Base-by-base conservation (phyloP, 2,329 filamentous ascomycete genomes). In the Dothistroma septosporum region DNA sequence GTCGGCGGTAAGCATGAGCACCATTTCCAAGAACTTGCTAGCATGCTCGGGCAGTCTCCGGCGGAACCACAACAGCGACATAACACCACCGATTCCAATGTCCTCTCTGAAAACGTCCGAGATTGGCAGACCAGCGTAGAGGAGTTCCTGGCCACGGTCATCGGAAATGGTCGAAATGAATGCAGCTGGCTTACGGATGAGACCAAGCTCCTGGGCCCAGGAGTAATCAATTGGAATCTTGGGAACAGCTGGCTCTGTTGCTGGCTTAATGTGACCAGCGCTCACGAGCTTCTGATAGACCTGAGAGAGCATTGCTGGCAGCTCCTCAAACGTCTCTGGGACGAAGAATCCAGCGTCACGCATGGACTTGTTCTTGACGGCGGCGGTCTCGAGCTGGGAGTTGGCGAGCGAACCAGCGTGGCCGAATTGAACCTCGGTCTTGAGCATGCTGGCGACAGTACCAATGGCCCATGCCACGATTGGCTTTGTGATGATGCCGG, bases 141-240 rank as follows among this genome's bases (percentile, higher is more conserved):
- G 85, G 64, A 99, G 89, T 82, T 99, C 94, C 79, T 99, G 94
- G 68, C 94, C 94, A 92, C 94, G 94, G 83, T 99, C 94, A 77
- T 99, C 94, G 72, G 94, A 97, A 76, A 99, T 99, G 78, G 94
- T 99, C 72, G 94, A 99, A 79, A 99, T 99, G 85, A 99, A 99
- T 70, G 94, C 94, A 78, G 94, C 94, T 69, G 94, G 94, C 86
- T 99, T 99, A 83, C 94, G 93, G 84, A 99, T 94, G 72, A 99
- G 92, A 75, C 94, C 94, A 68, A 99, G 90, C 82, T 99, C 94
- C 83, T 99, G 94, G 22, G 94, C 94, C 94, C 94, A 99, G 47
- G 92, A 93, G 86, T 99, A 99, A 81, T 99, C 94, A 73, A 99
- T 95, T 75, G 94, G 94, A 77, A 99, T 99, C 89, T 99, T 99